phyloP scores from a whole-genome alignment of 1,284 basidiomycete genomes.

The Tetrapyrgos nigripes region DNA sequence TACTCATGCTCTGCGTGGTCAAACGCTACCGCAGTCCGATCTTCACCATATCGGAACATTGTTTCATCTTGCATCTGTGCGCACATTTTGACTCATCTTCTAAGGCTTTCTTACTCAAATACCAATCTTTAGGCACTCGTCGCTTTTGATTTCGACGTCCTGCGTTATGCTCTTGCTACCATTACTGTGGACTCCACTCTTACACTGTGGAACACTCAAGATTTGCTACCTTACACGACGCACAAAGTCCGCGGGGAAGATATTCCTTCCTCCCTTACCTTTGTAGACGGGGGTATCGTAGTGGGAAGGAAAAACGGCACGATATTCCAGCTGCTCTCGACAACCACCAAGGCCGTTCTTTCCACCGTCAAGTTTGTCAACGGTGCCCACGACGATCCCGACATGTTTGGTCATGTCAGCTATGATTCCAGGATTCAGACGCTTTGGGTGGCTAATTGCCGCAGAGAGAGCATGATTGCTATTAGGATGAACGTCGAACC shows the following conservation, averaged over 20 bases:
- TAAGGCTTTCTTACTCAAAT: neutral
- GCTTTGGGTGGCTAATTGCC: constrained; percentile 83
- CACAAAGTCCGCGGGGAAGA: constrained; percentile 80
- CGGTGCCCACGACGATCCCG: constrained; percentile 66
- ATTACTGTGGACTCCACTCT: constrained; percentile 82
- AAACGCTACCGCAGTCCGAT: constrained; percentile 68
- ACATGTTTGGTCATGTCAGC: constrained; percentile 85
- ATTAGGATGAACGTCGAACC: constrained; percentile 75
- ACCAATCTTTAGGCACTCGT: constrained; percentile 61
- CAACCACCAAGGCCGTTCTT: constrained; percentile 70
- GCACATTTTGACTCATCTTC: constrained; percentile 30
- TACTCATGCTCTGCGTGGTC: constrained; percentile 62
- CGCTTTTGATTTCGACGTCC: constrained; percentile 81
- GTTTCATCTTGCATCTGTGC: constrained; percentile 71
- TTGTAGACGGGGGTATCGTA: constrained; percentile 80
- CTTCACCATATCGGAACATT: constrained; percentile 69
- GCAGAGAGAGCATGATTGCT: constrained; percentile 81
- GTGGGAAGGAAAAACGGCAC: constrained; percentile 83
- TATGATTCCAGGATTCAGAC: constrained; percentile 84
- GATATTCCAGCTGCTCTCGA: constrained; percentile 76
- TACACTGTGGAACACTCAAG: constrained; percentile 79
- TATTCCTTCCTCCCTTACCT: constrained; percentile 77
- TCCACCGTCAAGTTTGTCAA: constrained; percentile 83
- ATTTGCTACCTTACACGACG: constrained; percentile 73
- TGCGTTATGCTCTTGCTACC: constrained; percentile 74